Evolutionary conservation across 2,329 filamentous ascomycete genomes (phyloP).

Genomic region (Phyllosticta citribraziliensis): DNA sequence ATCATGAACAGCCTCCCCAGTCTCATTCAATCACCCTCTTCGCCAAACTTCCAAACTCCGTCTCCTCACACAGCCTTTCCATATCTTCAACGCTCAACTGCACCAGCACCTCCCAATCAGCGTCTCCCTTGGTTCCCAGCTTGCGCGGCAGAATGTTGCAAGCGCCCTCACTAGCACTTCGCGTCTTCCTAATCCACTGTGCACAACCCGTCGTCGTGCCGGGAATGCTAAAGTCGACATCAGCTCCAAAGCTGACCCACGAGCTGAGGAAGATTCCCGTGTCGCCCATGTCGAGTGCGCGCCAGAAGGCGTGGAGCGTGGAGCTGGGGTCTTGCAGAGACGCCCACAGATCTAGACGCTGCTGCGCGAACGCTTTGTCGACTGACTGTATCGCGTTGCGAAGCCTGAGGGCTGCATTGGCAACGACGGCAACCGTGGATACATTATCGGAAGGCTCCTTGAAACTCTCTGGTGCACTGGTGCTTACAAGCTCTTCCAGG

Average conservation of each 20-base stretch:
- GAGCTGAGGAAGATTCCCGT: conserved; percentile 2
- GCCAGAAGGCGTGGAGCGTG: neutral
- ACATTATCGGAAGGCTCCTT: neutral
- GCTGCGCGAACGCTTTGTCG: neutral
- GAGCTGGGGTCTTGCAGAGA: neutral
- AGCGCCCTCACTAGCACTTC: neutral
- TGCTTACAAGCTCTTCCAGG: neutral
- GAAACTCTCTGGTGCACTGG: neutral
- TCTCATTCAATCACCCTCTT: neutral
- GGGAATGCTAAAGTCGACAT: neutral
- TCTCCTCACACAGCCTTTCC: neutral
- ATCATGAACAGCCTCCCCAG: neutral
- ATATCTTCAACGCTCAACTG: neutral
- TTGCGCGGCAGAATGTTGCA: neutral
- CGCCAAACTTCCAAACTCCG: neutral
- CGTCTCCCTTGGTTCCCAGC: neutral
- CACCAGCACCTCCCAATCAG: neutral
- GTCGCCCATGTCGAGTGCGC: neutral
- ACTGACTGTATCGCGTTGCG: neutral
- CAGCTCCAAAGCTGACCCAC: neutral
- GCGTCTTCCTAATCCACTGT: conserved; percentile 1
- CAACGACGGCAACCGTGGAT: neutral
- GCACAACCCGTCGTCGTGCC: neutral
- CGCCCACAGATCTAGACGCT: neutral
- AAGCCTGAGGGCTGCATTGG: neutral